Conservation (phyloP, 176 grass and related monocot genomes). For the Avena eriantha region DNA sequence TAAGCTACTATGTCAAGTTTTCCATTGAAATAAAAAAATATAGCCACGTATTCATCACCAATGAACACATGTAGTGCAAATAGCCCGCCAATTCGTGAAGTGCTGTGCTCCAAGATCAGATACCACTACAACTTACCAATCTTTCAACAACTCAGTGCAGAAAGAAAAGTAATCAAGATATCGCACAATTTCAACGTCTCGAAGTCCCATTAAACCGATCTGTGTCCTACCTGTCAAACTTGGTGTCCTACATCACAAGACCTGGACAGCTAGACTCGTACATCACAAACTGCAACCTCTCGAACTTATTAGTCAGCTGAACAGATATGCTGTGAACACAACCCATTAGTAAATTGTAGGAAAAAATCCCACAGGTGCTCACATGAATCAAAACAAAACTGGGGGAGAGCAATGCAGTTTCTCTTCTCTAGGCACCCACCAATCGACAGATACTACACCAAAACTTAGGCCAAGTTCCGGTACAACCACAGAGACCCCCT, state of each 20-base stretch:
- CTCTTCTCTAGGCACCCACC: neutral
- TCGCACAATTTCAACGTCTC: neutral
- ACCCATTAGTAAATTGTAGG: neutral
- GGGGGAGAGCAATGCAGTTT: neutral
- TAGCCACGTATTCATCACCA: neutral
- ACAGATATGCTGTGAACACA: neutral
- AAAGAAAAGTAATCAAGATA: neutral
- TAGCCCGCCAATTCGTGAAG: neutral
- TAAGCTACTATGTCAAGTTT: neutral
- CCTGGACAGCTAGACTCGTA: neutral
- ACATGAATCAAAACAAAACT: neutral
- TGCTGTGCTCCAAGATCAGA: neutral
- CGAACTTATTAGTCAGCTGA: neutral
- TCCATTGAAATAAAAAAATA: slow-evolving; percentile 2
- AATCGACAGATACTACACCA: slow-evolving; percentile 26
- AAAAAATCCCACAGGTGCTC: neutral
- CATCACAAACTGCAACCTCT: neutral
- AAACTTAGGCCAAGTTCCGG: slow-evolving; percentile 12
- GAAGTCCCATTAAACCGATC: neutral
- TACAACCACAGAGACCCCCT: neutral
- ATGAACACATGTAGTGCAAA: neutral
- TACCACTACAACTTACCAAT: neutral
- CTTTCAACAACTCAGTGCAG: neutral
- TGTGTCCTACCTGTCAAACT: neutral
- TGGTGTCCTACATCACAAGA: neutral